Base-by-base conservation (phyloP, 2,329 filamentous ascomycete genomes). In the Neonectria hederae region DNA sequence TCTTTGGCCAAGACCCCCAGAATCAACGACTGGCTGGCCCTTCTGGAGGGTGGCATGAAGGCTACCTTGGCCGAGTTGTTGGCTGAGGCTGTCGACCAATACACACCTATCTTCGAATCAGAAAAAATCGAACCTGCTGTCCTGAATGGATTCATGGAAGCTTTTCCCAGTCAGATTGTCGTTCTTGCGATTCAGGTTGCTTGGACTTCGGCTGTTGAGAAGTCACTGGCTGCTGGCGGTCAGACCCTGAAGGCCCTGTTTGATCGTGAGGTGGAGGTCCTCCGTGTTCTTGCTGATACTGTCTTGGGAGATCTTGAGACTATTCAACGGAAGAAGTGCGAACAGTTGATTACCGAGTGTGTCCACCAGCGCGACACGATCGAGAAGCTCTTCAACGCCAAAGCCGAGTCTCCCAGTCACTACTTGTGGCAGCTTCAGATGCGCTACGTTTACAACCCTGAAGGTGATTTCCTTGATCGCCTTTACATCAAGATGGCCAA, bases 11-110 rank as follows among this genome's bases (percentile, higher is more conserved):
- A 97, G 80, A 97, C 93, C 1, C 97, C 97, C 0, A 92, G 93
- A 74, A 97, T 99, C 83, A 99, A 99, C 74, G 96, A 99, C 79
- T 99, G 96, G 96, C 86, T 99, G n/a, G 92, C 92, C 30, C 89
- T 97, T 5, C 83, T 99, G 32, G 96, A 99, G 78, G 90, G 83
- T 63, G 97, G 91, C 69, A 98, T 99, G 94, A 97, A 97, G 79
- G 86, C 89, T 35, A 97, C 96, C 0, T 86, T 99, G 19, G 96
- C 96, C 0, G 95, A 98, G 77, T 84, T 97, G 28, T 86, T 99
- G 30, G 90, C 90, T 3, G 94, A 98, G 76, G 95, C 96, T 2
- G 86, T 97, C 42, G 88, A 92, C 38, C 89, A 92, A 59, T 99
- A 97, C 73, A 89, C 89, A 6, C 88, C 90, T 5, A 88, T 97